phyloP scores from a whole-genome alignment of 148 eudicot genomes.

The Cornus florida region DNA sequence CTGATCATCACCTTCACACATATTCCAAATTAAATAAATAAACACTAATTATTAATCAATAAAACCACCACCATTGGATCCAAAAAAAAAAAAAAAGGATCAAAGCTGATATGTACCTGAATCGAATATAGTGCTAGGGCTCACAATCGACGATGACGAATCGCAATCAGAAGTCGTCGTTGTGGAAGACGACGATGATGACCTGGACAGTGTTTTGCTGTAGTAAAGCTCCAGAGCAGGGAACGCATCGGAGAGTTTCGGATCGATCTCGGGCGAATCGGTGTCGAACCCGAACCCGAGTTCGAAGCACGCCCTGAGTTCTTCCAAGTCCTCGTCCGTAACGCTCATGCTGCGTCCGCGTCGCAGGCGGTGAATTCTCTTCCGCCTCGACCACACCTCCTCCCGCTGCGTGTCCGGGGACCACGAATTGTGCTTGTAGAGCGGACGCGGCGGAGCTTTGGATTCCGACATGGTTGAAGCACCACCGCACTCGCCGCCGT shows the following conservation, averaged over 20 bases:
- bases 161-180: conserved; percentile 15
- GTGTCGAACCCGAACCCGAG: conserved; percentile 33
- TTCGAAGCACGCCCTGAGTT: conserved; percentile 46
- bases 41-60: not conserved
- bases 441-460: not conserved
- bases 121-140: conserved; percentile 21
- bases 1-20: conserved; percentile 30
- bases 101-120: conserved; percentile 6
- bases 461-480: not conserved
- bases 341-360: conserved; percentile 26
- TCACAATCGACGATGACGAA: conserved; percentile 9
- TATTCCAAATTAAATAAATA: not conserved
- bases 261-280: conserved; percentile 27
- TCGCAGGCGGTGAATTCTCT: not conserved
- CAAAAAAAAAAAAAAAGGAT: too few relatives aligned
- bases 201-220: conserved; percentile 15
- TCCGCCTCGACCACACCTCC: conserved; percentile 20
- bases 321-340: conserved; percentile 44
- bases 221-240: conserved; percentile 43
- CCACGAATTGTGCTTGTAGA: conserved; percentile 38
- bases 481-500: not conserved
- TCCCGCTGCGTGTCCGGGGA: conserved; percentile 35
- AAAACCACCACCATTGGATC: not conserved
- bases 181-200: conserved; percentile 15
- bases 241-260: conserved; percentile 29